Percentiles rank a stretch among this genome's conserved stretches.
Conservation (phyloP, 768 basidiomycete genomes). For the Hypholoma fasciculare region DNA sequence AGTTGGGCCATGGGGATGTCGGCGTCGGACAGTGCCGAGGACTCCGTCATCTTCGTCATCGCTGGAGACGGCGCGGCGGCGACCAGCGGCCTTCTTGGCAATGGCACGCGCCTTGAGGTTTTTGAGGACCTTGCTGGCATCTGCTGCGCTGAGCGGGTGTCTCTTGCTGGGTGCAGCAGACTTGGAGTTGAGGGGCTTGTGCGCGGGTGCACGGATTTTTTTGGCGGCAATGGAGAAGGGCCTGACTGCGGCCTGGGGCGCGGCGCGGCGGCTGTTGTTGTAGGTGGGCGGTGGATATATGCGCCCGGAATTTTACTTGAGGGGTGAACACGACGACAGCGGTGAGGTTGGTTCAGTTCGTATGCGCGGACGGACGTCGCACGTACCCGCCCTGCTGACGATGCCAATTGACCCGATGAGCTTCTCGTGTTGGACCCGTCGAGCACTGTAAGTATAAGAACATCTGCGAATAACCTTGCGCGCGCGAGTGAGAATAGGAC, state of each 20-base stretch:
- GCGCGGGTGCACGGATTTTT: too few relatives aligned
- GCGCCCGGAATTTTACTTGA: too few relatives aligned
- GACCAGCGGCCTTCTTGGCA: constrained; percentile 18
- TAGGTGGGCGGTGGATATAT: too few relatives aligned
- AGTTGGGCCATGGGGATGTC: constrained; percentile 20
- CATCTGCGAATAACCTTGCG: background rate
- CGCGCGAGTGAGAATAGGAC: constrained; percentile 26
- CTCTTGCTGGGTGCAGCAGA: constrained; percentile 13
- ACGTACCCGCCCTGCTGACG: constrained; percentile 96
- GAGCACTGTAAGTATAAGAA: constrained; percentile 54
- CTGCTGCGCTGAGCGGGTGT: constrained; percentile 9
- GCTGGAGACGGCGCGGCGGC: constrained; percentile 16
- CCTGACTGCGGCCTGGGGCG: too few relatives aligned
- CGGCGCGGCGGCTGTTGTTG: too few relatives aligned
- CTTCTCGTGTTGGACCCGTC: constrained; percentile 87
- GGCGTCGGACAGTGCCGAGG: constrained; percentile 35
- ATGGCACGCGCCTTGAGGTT: constrained; percentile 26
- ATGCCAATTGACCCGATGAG: constrained; percentile 89
- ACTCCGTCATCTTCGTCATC: constrained; percentile 25
- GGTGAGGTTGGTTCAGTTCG: too few relatives aligned
- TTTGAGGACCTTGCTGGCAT: constrained; percentile 17
- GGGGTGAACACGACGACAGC: too few relatives aligned
- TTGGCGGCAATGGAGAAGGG: too few relatives aligned
- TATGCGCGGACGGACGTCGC: too few relatives aligned
- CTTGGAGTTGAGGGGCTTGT: constrained; percentile 16